phyloP scores from a whole-genome alignment of 164 flowering plant species.

The Cinnamomum chago region DNA sequence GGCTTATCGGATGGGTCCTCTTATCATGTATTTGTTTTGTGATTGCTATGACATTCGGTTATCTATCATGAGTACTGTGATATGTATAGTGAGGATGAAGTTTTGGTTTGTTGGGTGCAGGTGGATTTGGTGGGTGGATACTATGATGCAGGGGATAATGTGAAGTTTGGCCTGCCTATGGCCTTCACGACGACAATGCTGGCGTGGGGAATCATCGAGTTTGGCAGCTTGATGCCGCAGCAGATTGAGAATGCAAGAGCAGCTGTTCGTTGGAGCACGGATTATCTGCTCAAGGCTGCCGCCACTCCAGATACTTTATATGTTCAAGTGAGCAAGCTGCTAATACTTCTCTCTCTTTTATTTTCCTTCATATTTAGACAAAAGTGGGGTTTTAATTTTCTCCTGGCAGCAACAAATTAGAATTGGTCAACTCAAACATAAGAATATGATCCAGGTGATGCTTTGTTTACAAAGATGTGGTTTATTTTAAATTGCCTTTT shows the following conservation, averaged over 20 bases:
- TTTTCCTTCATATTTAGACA: too few species aligned
- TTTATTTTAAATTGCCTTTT: too few species aligned
- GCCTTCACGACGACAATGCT: constrained; percentile 84
- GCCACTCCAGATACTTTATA: constrained; percentile 66
- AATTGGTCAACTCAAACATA: too few species aligned
- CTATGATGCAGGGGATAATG: constrained; percentile 93
- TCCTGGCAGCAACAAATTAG: too few species aligned
- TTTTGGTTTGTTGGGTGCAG: constrained; percentile 29
- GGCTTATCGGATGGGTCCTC: constrained; percentile 73
- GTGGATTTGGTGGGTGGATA: constrained; percentile 90
- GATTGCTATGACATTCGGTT: neutral
- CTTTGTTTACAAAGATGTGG: too few species aligned
- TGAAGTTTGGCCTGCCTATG: constrained; percentile 92
- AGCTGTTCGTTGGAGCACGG: constrained; percentile 80
- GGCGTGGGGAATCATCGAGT: constrained; percentile 91
- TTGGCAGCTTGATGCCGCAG: constrained; percentile 61
- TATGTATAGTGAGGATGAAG: neutral
- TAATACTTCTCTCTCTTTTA: neutral
- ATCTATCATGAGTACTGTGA: neutral
- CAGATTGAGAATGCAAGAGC: constrained; percentile 56
- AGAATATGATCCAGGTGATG: too few species aligned
- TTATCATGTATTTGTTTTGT: constrained; percentile 34
- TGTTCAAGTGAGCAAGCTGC: constrained; percentile 54
- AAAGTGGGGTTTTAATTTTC: too few species aligned
- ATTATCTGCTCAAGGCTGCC: constrained; percentile 85